These are phyloP conservation scores for Echria macrotheca DNA, from an alignment of 495 filamentous ascomycete species.

Conservation along the genomic window DNA sequence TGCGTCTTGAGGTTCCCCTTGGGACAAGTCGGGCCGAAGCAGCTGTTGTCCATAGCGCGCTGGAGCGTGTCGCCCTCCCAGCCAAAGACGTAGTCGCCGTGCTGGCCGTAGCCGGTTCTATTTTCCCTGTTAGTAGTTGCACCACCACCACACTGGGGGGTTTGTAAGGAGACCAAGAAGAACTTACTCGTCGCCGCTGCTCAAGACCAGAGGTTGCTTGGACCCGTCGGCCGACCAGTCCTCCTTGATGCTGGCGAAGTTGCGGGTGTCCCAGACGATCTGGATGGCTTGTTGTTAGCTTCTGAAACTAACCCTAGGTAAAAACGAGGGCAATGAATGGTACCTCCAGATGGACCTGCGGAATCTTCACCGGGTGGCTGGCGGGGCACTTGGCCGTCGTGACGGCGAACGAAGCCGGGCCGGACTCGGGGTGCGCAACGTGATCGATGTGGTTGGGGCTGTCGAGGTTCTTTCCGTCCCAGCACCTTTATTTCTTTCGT, in stretches of 20 bases:
- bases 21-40: constrained; percentile 34
- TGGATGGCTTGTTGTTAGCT: background rate
- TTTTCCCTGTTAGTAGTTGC: background rate
- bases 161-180: background rate
- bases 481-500: too few relatives aligned
- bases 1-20: constrained; percentile 29
- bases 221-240: constrained; percentile 43
- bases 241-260: constrained; percentile 40
- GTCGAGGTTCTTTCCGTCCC: constrained; percentile 50
- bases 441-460: constrained; percentile 45
- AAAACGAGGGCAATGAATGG: background rate
- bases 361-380: constrained; percentile 44
- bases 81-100: constrained; percentile 49
- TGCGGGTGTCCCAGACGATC: constrained; percentile 46
- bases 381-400: constrained; percentile 39
- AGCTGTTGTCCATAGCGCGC: constrained; percentile 45
- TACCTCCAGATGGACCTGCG: constrained; percentile 46
- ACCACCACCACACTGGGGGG: background rate
- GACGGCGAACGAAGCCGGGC: constrained; percentile 43
- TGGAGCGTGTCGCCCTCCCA: constrained; percentile 46
- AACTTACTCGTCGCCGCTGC: constrained; percentile 34
- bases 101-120: constrained; percentile 28
- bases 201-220: constrained; percentile 46
- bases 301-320: too few relatives aligned
- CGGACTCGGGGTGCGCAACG: constrained; percentile 37